Evolutionary conservation across 1,284 basidiomycete species (phyloP).

Genomic region (Malassezia restricta): DNA sequence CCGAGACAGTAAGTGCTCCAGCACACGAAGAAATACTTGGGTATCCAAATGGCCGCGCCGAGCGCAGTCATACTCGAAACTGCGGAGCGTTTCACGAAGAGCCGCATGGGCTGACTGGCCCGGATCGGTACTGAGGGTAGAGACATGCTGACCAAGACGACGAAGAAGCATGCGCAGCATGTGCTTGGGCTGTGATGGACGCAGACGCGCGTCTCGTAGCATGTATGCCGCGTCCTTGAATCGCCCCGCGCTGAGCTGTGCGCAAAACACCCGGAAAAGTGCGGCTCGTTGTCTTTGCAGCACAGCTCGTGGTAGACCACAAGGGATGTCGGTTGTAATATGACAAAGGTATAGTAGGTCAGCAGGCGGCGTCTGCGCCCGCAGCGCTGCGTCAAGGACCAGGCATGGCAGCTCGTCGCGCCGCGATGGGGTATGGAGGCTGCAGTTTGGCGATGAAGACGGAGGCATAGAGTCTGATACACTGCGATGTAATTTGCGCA

Average conservation of each 20-base stretch:
- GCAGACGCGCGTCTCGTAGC: conserved; percentile 17
- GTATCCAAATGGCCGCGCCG: not conserved
- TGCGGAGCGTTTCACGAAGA: conserved; percentile 9
- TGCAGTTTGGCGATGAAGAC: no score
- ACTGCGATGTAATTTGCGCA: not conserved
- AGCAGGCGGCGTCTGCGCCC: conserved; percentile 1
- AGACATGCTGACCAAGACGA: not conserved
- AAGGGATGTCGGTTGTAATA: conserved; percentile 1
- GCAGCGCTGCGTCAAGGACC: not conserved
- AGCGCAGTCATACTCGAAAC: not conserved
- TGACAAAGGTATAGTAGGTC: conserved; percentile 16
- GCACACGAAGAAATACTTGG: conserved; percentile 13
- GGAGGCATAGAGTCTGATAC: not conserved
- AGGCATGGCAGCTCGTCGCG: conserved; percentile 10
- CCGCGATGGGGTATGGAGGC: not conserved
- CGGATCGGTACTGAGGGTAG: not conserved
- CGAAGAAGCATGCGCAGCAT: conserved; percentile 18
- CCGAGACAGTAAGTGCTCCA: conserved; percentile 14
- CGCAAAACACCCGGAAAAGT: conserved; percentile 14
- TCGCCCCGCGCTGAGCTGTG: conserved; percentile 11
- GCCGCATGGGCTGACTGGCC: conserved; percentile 9
- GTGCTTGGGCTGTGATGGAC: conserved; percentile 20
- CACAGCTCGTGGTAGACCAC: not conserved
- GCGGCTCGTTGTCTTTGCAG: conserved; percentile 16
- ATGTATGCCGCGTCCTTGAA: conserved; percentile 15